Conservation (phyloP, 177 flowering plant species). For the Vitis hybrid region DNA sequence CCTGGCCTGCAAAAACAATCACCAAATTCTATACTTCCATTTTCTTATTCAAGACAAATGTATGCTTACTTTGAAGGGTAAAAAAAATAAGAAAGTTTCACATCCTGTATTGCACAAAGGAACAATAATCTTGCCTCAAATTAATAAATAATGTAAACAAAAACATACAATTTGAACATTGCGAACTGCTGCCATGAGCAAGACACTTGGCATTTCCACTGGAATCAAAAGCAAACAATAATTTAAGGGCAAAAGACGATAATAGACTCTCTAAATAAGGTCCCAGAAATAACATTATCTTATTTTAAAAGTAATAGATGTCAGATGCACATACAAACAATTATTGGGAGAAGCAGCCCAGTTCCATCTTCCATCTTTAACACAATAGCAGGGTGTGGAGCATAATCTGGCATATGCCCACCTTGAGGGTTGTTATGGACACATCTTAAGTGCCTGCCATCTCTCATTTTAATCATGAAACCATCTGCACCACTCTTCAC, state of each 20-base stretch:
- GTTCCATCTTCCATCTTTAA: conserved; percentile 99
- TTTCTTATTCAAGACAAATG: too few species aligned
- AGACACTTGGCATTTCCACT: conserved; percentile 97
- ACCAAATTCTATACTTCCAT: conserved; percentile 1
- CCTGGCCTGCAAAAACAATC: conserved; percentile 62
- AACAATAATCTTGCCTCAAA: conserved; percentile 1
- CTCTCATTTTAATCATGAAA: conserved; percentile 90
- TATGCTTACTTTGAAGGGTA: too few species aligned
- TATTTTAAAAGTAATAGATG: not conserved
- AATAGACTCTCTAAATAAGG: not conserved
- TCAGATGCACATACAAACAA: conserved; percentile 75
- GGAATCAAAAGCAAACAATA: conserved; percentile 30
- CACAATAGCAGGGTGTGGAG: conserved; percentile 97
- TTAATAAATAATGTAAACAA: not conserved
- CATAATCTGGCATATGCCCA: conserved; percentile 84
- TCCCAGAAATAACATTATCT: too few species aligned
- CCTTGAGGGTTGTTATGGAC: conserved; percentile 94
- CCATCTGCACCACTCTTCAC: conserved; percentile 96
- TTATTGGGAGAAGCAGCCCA: conserved; percentile 92
- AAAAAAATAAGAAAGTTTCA: not conserved
- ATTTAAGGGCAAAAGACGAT: not conserved
- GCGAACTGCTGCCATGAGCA: conserved; percentile 97
- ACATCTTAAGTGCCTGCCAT: conserved; percentile 84
- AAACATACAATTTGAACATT: conserved; percentile 89
- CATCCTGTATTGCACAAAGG: not conserved